Evolutionary conservation across 1,139 yeast genomes (phyloP).

Genomic region (Geotrichum siamense): DNA sequence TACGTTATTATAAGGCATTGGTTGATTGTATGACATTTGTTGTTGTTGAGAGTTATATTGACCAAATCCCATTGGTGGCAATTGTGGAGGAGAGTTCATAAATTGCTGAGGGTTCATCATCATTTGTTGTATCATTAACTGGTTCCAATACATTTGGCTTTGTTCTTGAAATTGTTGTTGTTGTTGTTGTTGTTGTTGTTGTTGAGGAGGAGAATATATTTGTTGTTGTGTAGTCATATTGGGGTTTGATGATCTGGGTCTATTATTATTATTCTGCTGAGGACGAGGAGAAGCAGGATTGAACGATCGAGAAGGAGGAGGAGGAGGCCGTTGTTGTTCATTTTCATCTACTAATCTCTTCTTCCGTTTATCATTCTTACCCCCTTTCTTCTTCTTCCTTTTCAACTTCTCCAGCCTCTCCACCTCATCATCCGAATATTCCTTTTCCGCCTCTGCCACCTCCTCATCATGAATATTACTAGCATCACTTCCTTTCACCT

Average conservation of each 20-base stretch:
- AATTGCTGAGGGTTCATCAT: constrained; percentile 8
- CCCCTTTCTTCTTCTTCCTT: constrained; percentile 45
- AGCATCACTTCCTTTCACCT: constrained; percentile 84
- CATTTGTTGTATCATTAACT: constrained; percentile 14
- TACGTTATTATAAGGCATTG: neutral
- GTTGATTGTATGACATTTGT: neutral
- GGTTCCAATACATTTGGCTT: constrained; percentile 4
- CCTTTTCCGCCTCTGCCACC: constrained; percentile 85
- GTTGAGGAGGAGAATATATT: constrained; percentile 3
- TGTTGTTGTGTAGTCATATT: constrained; percentile 1
- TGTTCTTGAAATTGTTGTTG: constrained; percentile 2
- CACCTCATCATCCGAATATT: constrained; percentile 87
- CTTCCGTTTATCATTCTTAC: constrained; percentile 10
- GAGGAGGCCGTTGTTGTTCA: neutral
- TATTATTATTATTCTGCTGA: neutral
- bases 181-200: constrained; percentile 6
- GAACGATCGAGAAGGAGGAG: constrained; percentile 1
- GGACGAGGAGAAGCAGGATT: neutral
- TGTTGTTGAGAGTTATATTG: constrained; percentile 1
- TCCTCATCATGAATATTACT: constrained; percentile 94
- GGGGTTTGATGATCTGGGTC: neutral
- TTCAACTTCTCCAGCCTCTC: constrained; percentile 54
- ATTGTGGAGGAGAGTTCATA: neutral
- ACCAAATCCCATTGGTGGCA: neutral
- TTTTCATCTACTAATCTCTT: neutral